phyloP scores from a whole-genome alignment of 345 rosid species.

The Hibiscus trionum region DNA sequence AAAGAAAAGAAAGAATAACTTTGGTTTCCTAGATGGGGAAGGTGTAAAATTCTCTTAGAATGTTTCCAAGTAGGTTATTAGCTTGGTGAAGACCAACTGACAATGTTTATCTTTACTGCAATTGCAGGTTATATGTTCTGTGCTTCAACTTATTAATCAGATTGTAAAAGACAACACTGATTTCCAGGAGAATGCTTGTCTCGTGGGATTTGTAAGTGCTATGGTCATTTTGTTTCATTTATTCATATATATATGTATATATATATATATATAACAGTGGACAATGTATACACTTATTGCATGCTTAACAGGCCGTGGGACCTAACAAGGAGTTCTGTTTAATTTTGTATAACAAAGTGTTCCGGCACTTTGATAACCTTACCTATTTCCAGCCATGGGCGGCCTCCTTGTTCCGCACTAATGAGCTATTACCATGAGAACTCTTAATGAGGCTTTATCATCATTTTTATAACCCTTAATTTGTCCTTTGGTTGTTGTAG shows the following conservation, averaged over 20 bases:
- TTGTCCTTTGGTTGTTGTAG: neutral
- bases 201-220: constrained; percentile 70
- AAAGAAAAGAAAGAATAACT: neutral
- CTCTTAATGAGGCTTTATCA: neutral
- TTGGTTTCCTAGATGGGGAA: neutral
- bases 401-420: neutral
- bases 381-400: neutral
- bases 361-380: neutral
- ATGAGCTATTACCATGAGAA: neutral
- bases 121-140: constrained; percentile 76
- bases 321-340: neutral
- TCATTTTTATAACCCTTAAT: neutral
- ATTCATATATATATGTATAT: neutral
- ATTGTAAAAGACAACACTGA: constrained; percentile 80
- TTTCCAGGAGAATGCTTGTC: constrained; percentile 97
- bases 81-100: constrained; percentile 13
- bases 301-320: neutral
- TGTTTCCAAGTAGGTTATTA: constrained; percentile 2
- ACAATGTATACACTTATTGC: neutral
- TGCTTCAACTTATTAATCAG: constrained; percentile 86
- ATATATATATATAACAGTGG: neutral
- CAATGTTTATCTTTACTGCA: constrained; percentile 6
- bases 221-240: constrained; percentile 12
- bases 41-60: neutral
- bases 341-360: constrained; percentile 1